Evolutionary conservation across 805 yeast genomes (phyloP).

Genomic region (Vanderwaltozyma polyspora): DNA sequence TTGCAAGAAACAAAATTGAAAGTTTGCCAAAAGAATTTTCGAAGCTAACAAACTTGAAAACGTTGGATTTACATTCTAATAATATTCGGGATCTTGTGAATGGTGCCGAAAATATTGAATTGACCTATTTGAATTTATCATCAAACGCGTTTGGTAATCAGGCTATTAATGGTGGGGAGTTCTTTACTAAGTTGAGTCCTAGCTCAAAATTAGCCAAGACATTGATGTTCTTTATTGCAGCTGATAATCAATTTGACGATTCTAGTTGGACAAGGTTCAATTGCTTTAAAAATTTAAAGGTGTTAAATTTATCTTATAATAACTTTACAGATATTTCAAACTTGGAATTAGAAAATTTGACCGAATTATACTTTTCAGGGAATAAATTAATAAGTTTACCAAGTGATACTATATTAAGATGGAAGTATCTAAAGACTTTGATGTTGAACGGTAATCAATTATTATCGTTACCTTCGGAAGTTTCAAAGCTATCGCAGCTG

Average conservation of each 20-base stretch:
- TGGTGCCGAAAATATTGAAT: constrained; percentile 54
- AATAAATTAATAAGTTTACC: constrained; percentile 71
- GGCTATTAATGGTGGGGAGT: constrained; percentile 9
- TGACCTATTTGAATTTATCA: constrained; percentile 55
- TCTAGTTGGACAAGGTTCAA: constrained; percentile 61
- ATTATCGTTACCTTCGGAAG: constrained; percentile 79
- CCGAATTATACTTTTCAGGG: constrained; percentile 70
- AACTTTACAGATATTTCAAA: constrained; percentile 71
- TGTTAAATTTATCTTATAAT: constrained; percentile 73
- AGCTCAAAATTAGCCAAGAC: constrained; percentile 34
- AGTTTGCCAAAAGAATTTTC: constrained; percentile 59
- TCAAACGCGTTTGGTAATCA: constrained; percentile 49
- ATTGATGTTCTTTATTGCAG: constrained; percentile 48
- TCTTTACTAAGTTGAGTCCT: constrained; percentile 30
- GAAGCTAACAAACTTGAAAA: constrained; percentile 43
- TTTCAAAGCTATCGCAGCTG: constrained; percentile 54
- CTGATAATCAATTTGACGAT: constrained; percentile 78
- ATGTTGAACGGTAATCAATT: constrained; percentile 76
- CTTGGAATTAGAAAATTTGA: constrained; percentile 51
- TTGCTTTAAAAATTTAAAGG: constrained; percentile 42
- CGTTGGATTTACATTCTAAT: constrained; percentile 74
- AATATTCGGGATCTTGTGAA: constrained; percentile 60
- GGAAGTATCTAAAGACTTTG: constrained; percentile 47
- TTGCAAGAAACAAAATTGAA: constrained; percentile 64
- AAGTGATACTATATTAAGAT: constrained; percentile 64